Base-by-base conservation (phyloP, 371 early-diverging fungal genomes). In the Mortierella sp. region DNA sequence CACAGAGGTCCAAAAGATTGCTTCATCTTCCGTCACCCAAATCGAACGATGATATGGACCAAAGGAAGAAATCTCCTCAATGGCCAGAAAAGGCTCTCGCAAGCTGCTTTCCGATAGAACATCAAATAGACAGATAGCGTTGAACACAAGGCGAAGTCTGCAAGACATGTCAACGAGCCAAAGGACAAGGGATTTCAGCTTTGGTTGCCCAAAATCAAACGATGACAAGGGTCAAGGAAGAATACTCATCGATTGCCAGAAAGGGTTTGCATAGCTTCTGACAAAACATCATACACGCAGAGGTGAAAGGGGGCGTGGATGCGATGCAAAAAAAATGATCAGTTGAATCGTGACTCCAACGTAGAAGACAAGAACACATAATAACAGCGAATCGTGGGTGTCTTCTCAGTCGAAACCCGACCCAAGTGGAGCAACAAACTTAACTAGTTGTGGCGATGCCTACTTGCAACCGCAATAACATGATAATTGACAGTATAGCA, bases 131-230 rank as follows among this genome's bases (percentile, higher is more conserved):
- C 70, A 78, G 71, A 3, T 29, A 65, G 78, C 74, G 56, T 78
- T 74, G 78, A 68, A 65, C 74, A 78, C 78, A 74, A 65, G 0
- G 72, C 27, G 32, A 77, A 77, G 63, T 72, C 77, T 77, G 77
- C 77, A 71, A 77, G 72, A 49, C 77, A 77, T 60, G 44, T 63
- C 77, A 72, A 77, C 77, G 43, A 77, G 77, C 72, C 72, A 71
- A 70, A 27, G 60, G 71, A 35, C 71, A 76, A 77, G 72, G 21
- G 68, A 63, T 35, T 72, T 21, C 55, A 76, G 48, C 77, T 77
- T 77, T 77, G 56, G 72, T 72, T 29, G 72, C 44, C 72, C 77
- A 14, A 60, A 60, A 77, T 76, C 76, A 71, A 38, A 76, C 46
- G 44, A 76, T 76, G 76, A 77, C 72, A 76, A 72, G 49, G 72